Conservation (phyloP, 768 basidiomycete species). For the Kwoniella mangroviensis region DNA sequence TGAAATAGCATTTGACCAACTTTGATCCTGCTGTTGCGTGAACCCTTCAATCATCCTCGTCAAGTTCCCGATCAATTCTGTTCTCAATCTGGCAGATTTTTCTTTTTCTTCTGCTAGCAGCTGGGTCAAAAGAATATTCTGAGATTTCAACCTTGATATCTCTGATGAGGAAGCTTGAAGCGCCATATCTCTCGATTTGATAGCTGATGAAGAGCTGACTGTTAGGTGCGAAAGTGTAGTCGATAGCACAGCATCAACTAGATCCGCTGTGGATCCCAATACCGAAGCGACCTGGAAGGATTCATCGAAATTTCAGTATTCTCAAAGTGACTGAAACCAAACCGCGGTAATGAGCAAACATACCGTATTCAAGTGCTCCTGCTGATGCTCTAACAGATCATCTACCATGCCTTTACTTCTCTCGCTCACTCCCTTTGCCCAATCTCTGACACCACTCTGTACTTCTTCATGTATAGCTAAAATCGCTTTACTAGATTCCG, state of each 20-base stretch:
- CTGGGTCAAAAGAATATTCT: constrained; percentile 69
- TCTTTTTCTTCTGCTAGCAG: constrained; percentile 71
- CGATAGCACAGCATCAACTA: constrained; percentile 67
- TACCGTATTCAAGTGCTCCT: constrained; percentile 47
- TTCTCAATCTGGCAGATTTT: constrained; percentile 71
- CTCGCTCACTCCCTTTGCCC: constrained; percentile 43
- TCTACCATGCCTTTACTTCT: constrained; percentile 41
- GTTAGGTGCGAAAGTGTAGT: constrained; percentile 68
- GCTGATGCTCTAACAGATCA: constrained; percentile 45
- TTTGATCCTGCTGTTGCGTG: constrained; percentile 69
- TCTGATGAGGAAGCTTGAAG: constrained; percentile 36
- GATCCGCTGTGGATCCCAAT: constrained; percentile 65
- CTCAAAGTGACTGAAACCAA: too few relatives aligned
- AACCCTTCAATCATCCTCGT: constrained; percentile 74
- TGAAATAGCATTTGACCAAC: constrained; percentile 66
- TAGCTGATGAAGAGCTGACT: constrained; percentile 64
- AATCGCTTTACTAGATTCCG: constrained; percentile 27
- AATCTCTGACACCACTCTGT: constrained; percentile 38
- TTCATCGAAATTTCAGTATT: too few relatives aligned
- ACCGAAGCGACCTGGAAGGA: constrained; percentile 59
- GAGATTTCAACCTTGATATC: constrained; percentile 68
- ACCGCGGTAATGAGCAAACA: constrained; percentile 13
- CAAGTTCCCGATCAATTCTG: constrained; percentile 75
- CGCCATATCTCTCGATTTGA: constrained; percentile 61
- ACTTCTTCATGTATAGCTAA: constrained; percentile 34